Evolutionary conservation across 768 basidiomycete genomes (phyloP), one percentile per base, ranked within the genome.

Genomic region (Gloeopeniophorella convolvens): DNA sequence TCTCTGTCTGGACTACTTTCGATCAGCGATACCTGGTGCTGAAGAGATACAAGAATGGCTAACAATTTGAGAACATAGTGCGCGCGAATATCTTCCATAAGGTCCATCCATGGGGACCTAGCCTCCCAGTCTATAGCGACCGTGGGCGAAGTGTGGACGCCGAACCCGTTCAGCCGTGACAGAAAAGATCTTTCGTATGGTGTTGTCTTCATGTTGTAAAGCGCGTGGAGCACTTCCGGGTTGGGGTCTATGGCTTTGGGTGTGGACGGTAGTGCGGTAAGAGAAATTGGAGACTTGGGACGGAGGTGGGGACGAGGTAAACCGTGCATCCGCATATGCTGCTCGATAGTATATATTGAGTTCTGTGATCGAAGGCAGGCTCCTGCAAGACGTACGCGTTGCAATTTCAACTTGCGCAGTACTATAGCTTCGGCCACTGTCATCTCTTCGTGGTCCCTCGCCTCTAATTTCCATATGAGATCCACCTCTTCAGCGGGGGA

Each of bases 91-190:
- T 90, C 87, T 27, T 65, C 62, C 83, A 89, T 85, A 36, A 91
- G 73, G 31, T 73, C 66, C 74, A 82, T 82, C 89, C 89, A 90
- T 0, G 84, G 79, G 3, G 85, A 66, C 33, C 67, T 68, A 3
- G 76, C 79, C 62, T 85, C 80, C 86, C 85, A 89, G 63, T 89
- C 86, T 21, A 81, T 69, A 9, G 79, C 73, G 33, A 89, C 71
- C 24, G 76, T 60, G 4, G 66, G 69, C 10, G 67, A 59, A 42
- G 54, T 66, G n/a, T 45, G 57, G 21, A 55, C 47, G 2, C 34
- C 56, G 30, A 65, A 64, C 18, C 82, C 83, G 41, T 73, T 70
- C 11, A 88, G 60, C 12, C 88, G 79, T 41, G 82, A 79, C 30
- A 80, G 65, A 54, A 90, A 88, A 0, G 85, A 88, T 51, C 64